phyloP scores from a whole-genome alignment of 495 filamentous ascomycete genomes.

The Penicillium taxi region DNA sequence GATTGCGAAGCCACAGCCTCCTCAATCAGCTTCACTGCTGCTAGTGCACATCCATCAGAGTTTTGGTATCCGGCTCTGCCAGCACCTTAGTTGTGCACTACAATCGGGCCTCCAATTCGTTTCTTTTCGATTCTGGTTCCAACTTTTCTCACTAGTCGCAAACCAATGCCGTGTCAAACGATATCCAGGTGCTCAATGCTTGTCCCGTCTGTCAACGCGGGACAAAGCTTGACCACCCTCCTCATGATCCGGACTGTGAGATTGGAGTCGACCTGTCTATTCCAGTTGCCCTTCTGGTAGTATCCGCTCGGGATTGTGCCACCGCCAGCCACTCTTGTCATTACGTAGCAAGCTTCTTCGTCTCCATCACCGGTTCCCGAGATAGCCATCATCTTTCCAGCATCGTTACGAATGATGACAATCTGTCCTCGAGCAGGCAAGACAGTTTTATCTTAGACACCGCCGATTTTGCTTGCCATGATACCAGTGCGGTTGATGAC shows the following conservation, averaged over 20 bases:
- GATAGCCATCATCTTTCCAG: slow-evolving; percentile 54
- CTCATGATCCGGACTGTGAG: slow-evolving; percentile 80
- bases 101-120: slow-evolving; percentile 51
- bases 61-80: slow-evolving; percentile 85
- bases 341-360: slow-evolving; percentile 74
- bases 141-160: slow-evolving; percentile 66
- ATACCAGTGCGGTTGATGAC: slow-evolving; percentile 84
- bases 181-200: slow-evolving; percentile 71
- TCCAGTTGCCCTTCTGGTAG: slow-evolving; percentile 74
- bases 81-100: slow-evolving; percentile 93
- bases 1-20: neutral
- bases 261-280: slow-evolving; percentile 69
- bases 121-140: slow-evolving; percentile 80
- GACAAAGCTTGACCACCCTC: slow-evolving; percentile 60
- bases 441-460: slow-evolving; percentile 66
- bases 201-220: slow-evolving; percentile 61
- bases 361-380: slow-evolving; percentile 71
- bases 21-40: neutral
- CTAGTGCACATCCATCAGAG: slow-evolving; percentile 65
- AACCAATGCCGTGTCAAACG: slow-evolving; percentile 75
- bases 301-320: slow-evolving; percentile 79
- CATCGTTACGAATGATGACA: slow-evolving; percentile 74
- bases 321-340: slow-evolving; percentile 69
- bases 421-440: slow-evolving; percentile 76
- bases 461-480: slow-evolving; percentile 59